Evolutionary conservation across 179 eudicot genomes (phyloP), one percentile per base, ranked within the genome.

Genomic region (Carnegiea gigantea): DNA sequence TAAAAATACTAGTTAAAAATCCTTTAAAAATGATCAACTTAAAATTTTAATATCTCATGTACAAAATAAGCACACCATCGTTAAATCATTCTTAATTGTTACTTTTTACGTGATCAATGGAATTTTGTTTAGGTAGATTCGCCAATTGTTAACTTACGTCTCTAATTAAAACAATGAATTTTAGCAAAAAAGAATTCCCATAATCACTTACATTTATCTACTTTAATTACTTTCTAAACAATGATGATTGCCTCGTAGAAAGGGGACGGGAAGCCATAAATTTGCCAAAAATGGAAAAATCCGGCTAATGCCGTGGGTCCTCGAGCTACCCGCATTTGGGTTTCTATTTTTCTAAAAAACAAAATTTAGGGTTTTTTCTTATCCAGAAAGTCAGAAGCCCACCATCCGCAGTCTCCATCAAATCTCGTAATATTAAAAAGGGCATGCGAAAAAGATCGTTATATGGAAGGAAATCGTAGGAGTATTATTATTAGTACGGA

Each of bases 371-470:
- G 80, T 51, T 68, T 73, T 80, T 81, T 77, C 70, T 57, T 77
- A 82, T 82, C 84, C 84, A 72, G 36, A 77, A 70, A 82, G 77
- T 80, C 84, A 72, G 36, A 77, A 70, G 46, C 9, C 73, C 23
- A 13, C 13, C 77, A 64, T 53, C 11, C 77, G n/a, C 72, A 71
- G 84, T 82, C 84, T 70, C 77, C 73, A 59, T 82, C 78, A 78
- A 82, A 54, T 75, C 75, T 44, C 49, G 33, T 59, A 76, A 77
- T 76, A 20, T 48, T 9, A 33, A 70, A 80, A 79, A 53, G 76
- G 67, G 64, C 57, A 36, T 44, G 21, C 30, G 53, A 51, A 62
- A 75, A 81, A 65, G 24, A 36, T 0, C 72, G 17, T 51, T 40
- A 1, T 38, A 21, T 72, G 51, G 51, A 43, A 72, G 78, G 40